Evolutionary conservation across 495 filamentous ascomycete genomes (phyloP), one percentile per base, ranked within the genome.

Genomic region (Penicillium diatomitis): DNA sequence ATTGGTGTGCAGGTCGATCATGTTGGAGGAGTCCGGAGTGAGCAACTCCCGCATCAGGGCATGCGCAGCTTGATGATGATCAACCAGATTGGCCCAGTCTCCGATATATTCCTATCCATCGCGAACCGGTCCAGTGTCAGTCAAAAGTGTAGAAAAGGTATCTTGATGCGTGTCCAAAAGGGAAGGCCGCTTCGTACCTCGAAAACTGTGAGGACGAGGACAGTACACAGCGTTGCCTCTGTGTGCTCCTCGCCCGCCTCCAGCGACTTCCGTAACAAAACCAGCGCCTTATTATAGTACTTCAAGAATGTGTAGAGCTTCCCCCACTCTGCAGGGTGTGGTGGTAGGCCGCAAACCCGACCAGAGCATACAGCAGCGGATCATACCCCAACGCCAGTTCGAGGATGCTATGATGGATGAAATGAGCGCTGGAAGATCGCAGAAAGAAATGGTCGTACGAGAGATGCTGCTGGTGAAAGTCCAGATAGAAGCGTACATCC

Each of bases 271-370:
- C 91, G 75, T 31, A 98, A 75, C 9, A 88, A 62, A 20, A 75
- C 80, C 31, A 98, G 82, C 4, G 91, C 89, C 62, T 80, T 83
- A 63, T 95, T 88, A 68, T 97, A 96, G 62, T 90, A 95, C 50
- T 83, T 79, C 30, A 98, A 70, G 60, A 98, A 98, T 39, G 83
- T 81, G 48, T 83, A 78, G 11, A 96, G 81, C 49, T 79, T 81
- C 8, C 84, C 88, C 80, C 71, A 39, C 78, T 77, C 35, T 72
- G 74, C 50, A 96, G 62, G 12, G 85, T 85, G 51, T 86, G 75
- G 55, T 91, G 90, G 62, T 95, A 98, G 10, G 90, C 88, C 0
- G 91, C 72, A 61, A 95, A 97, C 29, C 85, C 90, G n/a, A 87
- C 87, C 10, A 97, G 74, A 0, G 90, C 92, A 62, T 95, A 86